phyloP scores from a whole-genome alignment of 2,329 filamentous ascomycete genomes.

The Lojkania enalia region DNA sequence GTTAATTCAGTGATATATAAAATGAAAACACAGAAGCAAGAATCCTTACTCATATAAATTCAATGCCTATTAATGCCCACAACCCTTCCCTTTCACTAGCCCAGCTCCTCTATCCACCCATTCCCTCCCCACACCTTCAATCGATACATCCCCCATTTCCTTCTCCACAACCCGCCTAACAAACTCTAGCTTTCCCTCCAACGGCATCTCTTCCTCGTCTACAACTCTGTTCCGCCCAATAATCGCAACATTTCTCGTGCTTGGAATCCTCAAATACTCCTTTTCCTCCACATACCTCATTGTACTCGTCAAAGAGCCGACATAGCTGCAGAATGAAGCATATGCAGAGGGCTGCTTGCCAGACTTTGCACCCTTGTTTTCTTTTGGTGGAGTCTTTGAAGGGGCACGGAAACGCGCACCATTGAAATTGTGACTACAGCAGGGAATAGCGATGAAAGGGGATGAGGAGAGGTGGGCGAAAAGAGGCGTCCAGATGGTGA shows the following conservation, averaged over 20 bases:
- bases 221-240: constrained; percentile 60
- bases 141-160: constrained; percentile 49
- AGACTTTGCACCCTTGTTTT: constrained; percentile 3
- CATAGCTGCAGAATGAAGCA: constrained; percentile 80
- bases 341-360: constrained; percentile 68
- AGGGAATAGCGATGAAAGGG: constrained; percentile 91
- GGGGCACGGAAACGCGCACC: constrained; percentile 72
- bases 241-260: constrained; percentile 82
- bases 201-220: constrained; percentile 44
- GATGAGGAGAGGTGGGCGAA: constrained; percentile 74
- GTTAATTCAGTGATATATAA: too few relatives aligned
- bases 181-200: constrained; percentile 61
- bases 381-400: constrained; percentile 14
- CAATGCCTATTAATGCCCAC: constrained; percentile 48
- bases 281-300: constrained; percentile 78
- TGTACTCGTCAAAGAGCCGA: constrained; percentile 67
- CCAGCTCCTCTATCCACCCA: constrained; percentile 55
- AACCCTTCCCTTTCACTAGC: constrained; percentile 49
- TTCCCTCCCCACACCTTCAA: constrained; percentile 47
- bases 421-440: constrained; percentile 85
- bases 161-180: constrained; percentile 64
- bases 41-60: neutral
- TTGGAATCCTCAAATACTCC: constrained; percentile 88
- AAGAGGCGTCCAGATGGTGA: constrained; percentile 94
- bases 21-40: too few relatives aligned